These are phyloP conservation scores for Daldinia concentrica DNA, from an alignment of 495 filamentous ascomycete species.

Conservation along the genomic window DNA sequence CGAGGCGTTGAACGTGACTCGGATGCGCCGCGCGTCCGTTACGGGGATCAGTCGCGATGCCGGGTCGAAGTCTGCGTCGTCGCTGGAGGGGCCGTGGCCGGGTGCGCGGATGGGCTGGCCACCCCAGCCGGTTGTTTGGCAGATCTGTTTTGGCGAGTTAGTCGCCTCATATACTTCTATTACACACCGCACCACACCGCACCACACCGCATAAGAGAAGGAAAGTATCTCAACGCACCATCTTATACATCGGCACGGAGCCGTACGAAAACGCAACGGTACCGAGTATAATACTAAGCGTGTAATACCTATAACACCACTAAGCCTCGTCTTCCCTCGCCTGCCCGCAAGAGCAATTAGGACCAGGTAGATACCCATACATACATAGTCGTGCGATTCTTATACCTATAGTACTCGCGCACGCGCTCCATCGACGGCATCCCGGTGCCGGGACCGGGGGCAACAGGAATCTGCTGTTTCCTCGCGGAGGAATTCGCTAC, in stretches of 20 bases:
- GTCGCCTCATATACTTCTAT: too few relatives aligned
- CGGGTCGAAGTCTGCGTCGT: conserved; percentile 68
- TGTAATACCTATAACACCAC: conserved; percentile 72
- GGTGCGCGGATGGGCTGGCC: conserved; percentile 88
- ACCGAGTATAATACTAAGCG: conserved; percentile 84
- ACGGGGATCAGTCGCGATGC: conserved; percentile 79
- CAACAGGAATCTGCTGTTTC: conserved; percentile 24
- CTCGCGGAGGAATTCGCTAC: conserved; percentile 36
- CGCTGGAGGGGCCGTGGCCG: conserved; percentile 62
- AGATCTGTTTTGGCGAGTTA: conserved; percentile 68
- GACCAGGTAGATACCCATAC: background rate
- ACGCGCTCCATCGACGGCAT: conserved; percentile 64
- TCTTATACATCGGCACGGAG: conserved; percentile 97
- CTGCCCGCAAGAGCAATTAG: background rate
- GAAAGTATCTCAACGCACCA: conserved; percentile 62
- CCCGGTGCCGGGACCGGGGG: background rate
- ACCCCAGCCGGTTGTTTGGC: conserved; percentile 94
- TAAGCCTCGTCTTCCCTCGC: conserved; percentile 16
- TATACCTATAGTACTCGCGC: conserved; percentile 62
- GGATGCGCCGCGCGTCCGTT: conserved; percentile 81
- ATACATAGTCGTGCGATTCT: conserved; percentile 69
- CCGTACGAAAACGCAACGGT: conserved; percentile 94
- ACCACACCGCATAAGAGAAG: background rate
- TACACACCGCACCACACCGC: too few relatives aligned
- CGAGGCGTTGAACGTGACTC: conserved; percentile 94